These are phyloP conservation scores for Rhododendron mucronatum DNA, from an alignment of 148 eudicot genomes.

Conservation along the genomic window DNA sequence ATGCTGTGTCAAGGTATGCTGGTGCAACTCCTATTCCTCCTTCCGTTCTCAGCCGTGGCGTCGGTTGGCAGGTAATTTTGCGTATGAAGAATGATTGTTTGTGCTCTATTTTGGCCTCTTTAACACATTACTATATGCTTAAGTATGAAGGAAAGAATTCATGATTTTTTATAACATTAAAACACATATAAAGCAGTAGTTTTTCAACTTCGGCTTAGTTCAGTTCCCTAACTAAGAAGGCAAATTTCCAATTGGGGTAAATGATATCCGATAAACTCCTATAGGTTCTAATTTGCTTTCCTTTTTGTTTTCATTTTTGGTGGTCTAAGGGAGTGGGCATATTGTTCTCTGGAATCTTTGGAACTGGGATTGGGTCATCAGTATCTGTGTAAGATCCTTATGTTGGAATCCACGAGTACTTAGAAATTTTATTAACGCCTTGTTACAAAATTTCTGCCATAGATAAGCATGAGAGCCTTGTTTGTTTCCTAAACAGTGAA, in stretches of 20 bases:
- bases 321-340: slow-evolving; percentile 73
- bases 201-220: background rate
- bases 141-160: background rate
- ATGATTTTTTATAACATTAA: background rate
- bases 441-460: background rate
- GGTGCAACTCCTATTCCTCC: slow-evolving; percentile 95
- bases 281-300: background rate
- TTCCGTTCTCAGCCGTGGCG: slow-evolving; percentile 86
- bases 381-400: slow-evolving; percentile 71
- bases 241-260: background rate
- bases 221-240: background rate
- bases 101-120: background rate
- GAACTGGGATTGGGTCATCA: slow-evolving; percentile 87
- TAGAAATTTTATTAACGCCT: background rate
- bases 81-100: background rate
- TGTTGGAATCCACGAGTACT: background rate
- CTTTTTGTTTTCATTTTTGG: background rate
- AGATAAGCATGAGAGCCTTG: background rate
- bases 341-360: slow-evolving; percentile 80
- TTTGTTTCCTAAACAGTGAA: slow-evolving; percentile 43
- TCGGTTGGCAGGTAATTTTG: slow-evolving; percentile 84
- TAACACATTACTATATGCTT: background rate
- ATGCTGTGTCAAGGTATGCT: slow-evolving; percentile 81
- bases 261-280: background rate
- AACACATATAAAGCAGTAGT: background rate